Base-by-base conservation (phyloP, 306 rosid species). In the Begonia fuchsioides region DNA sequence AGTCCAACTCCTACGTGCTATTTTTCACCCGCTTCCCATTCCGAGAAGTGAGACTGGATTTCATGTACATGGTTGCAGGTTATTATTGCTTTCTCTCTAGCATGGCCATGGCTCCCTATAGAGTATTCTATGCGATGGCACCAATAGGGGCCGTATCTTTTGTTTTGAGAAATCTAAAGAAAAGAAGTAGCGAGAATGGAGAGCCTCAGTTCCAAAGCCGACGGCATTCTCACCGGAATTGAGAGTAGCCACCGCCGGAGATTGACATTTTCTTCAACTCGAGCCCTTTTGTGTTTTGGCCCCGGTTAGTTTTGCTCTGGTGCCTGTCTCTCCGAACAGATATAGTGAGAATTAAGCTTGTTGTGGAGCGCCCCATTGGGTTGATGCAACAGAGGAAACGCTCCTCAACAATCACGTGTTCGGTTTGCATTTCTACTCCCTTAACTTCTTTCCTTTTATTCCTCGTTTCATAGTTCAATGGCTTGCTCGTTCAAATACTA, bases 181-280 rank as follows among this genome's bases (percentile, higher is more conserved):
- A 74, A 50, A 65, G 62, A 52, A 64, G 32, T 53, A 39, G 61
- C 19, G 86, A 78, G 16, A 78, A 65, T 53, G 80, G 72, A 60
- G 86, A 81, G 62, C 61, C 60, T 18, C 55, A 66, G 41, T 57
- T 68, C 20, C 69, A 61, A 52, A 70, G 70, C 65, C 84, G 92
- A 63, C 85, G 70, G 68, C 94, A 84, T 66, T 72, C 90, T 39
- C 94, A 84, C 62, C 60, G 79, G 54, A 87, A 85, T 63, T 92
- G 70, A 81, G 56, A 58, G 18, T 18, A 6, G 11, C 32, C 2
- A 7, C 32, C 3, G 32, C 32, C 32, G 6, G 32, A 26, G 32
- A 26, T 26, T 26, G 32, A 26, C 6, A 3, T 26, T 26, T 26
- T 26, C 32, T 26, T 26, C 32, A 26, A 1, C 32, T 1, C 6